phyloP scores from a whole-genome alignment of 768 basidiomycete species.

The Boletus rufocinnamomeus region DNA sequence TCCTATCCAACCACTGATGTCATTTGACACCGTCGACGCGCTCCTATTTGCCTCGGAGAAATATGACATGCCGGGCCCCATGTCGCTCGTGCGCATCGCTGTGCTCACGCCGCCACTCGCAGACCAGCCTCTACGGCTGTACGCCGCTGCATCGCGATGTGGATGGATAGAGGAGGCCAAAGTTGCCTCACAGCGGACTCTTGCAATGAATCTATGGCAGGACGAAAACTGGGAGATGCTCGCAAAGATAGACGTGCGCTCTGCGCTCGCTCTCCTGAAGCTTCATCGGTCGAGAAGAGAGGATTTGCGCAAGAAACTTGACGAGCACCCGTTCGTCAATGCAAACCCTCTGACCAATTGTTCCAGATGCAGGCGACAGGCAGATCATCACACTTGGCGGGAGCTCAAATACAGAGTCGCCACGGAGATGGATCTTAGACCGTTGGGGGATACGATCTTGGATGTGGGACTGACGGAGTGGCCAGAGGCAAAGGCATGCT shows the following conservation, averaged over 20 bases:
- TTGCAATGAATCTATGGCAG: conserved; percentile 53
- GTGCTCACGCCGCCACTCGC: conserved; percentile 53
- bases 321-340: conserved; percentile 60
- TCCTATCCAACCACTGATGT: conserved; percentile 47
- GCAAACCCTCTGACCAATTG: conserved; percentile 45
- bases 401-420: conserved; percentile 61
- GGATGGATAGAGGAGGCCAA: conserved; percentile 61
- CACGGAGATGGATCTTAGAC: conserved; percentile 58
- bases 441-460: conserved; percentile 59
- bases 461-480: conserved; percentile 52
- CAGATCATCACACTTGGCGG: conserved; percentile 64
- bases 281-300: conserved; percentile 58
- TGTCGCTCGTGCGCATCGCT: conserved; percentile 60
- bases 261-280: conserved; percentile 55
- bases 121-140: conserved; percentile 52
- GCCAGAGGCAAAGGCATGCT: conserved; percentile 61
- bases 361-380: conserved; percentile 47
- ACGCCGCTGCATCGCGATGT: conserved; percentile 55
- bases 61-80: conserved; percentile 69
- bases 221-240: conserved; percentile 47
- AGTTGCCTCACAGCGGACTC: conserved; percentile 54
- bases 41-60: conserved; percentile 67
- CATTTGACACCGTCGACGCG: conserved; percentile 55
- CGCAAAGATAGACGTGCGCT: conserved; percentile 47
- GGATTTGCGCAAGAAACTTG: conserved; percentile 47